A percentile compares a stretch with the other conserved stretches of the same genome.
phyloP scores from a whole-genome alignment of 352 stramenopile species.

The Phytophthora pistaciae region DNA sequence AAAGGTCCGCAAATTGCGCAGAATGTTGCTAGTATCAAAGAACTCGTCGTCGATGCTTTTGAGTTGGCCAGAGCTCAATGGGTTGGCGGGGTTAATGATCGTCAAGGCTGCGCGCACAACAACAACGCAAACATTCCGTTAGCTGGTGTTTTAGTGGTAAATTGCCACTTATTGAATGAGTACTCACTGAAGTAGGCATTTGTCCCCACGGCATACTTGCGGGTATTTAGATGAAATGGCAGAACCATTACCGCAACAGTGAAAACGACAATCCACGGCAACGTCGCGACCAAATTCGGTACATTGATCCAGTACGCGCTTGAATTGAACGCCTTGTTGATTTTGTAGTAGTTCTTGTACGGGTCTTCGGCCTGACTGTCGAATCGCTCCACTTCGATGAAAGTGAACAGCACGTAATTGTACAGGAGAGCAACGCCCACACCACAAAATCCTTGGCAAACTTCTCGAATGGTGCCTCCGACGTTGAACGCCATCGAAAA shows the following conservation, averaged over 20 bases:
- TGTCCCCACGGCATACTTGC: constrained; percentile 74
- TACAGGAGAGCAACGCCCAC: constrained; percentile 71
- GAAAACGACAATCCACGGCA: constrained; percentile 73
- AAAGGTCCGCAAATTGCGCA: constrained; percentile 63
- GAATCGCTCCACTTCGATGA: constrained; percentile 44
- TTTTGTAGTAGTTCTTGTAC: constrained; percentile 49
- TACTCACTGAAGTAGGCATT: constrained; percentile 70
- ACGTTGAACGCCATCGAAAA: constrained; percentile 78
- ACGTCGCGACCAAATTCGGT: constrained; percentile 53
- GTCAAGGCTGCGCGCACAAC: constrained; percentile 49
- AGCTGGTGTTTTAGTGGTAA: neutral
- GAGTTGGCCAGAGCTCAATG: constrained; percentile 40
- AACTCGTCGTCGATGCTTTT: constrained; percentile 47
- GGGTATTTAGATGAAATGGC: constrained; percentile 67
- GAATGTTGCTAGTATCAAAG: constrained; percentile 52
- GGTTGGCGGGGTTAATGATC: constrained; percentile 66
- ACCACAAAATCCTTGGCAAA: constrained; percentile 74
- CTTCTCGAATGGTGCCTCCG: constrained; percentile 65
- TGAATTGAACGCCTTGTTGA: constrained; percentile 60
- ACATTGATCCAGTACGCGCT: constrained; percentile 62
- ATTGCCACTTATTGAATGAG: neutral
- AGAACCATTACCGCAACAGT: constrained; percentile 62
- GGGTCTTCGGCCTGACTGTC: constrained; percentile 30
- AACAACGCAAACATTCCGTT: neutral
- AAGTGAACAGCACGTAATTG: constrained; percentile 68